Evolutionary conservation across 2,329 filamentous ascomycete species (phyloP), one percentile per base, ranked within the genome.

Genomic region (Paramyrothecium roridum): DNA sequence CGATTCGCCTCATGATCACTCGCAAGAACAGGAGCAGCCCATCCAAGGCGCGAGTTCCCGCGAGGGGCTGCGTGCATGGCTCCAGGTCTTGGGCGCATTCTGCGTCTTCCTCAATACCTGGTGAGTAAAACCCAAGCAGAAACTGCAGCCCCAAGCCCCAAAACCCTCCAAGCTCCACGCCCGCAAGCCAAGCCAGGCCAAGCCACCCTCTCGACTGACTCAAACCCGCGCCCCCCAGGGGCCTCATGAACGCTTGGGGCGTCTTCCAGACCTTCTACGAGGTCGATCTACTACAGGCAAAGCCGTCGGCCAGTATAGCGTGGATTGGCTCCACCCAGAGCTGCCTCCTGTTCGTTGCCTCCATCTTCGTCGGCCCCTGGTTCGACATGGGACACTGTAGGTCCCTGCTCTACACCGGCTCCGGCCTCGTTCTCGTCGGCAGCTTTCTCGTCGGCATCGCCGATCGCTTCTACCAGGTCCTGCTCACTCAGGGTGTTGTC

Each of bases 361-460:
- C 71, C n/a, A 57, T 72, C 2, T 53, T 74, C 10, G 63, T 67
- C 11, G 75, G 75, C 1, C 72, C 70, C 0, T 53, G 73, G 2
- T 72, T 70, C 51, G 74, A 78, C 57, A 63, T 64, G 7, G 74
- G 75, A 8, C 66, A 72, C 59, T 20, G 50, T 64, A 4, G 71
- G 70, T 19, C 50, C 61, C 6, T 64, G 67, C 40, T 56, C 72
- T 48, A 22, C 2, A 63, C 69, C 3, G 63, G 72, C 2, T 63
- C 75, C 26, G 74, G 73, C 12, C 64, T 75, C 56, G 71, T 70
- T 54, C 65, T 72, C 64, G 66, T 73, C 13, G 67, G 66, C 34
- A 67, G 59, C 1, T 56, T 76, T 3, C 64, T 78, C 7, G 50
- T 76, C 34, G 73, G 71, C 55, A 62, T 73, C 50, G 78, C 80